Evolutionary conservation across 2,329 filamentous ascomycete genomes (phyloP), one percentile per base, ranked within the genome.

Genomic region (Aureobasidium lini): DNA sequence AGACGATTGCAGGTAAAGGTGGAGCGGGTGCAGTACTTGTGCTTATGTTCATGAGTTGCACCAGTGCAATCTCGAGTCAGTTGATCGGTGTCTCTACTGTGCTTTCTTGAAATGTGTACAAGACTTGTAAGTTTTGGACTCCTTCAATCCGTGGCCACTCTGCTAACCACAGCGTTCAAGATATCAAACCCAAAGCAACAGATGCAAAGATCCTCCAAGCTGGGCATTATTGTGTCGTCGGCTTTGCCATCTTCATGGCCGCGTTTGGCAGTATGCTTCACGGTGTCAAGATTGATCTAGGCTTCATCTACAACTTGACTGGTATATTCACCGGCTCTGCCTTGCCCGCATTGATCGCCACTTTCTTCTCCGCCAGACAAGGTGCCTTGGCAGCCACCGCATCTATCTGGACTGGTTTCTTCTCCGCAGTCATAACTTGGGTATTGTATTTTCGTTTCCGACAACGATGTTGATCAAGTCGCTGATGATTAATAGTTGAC

Each of bases 1-100:
- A 64, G 40, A 70, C 73, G 0, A 64, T 77, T 6, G 65, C 76
- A 1, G 71, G 73, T 1, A 69, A 64, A 37, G 69, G 69, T n/a
- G 73, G 72, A 1, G 69, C 71, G 0, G 69, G 66, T 1, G 64
- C 71, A 10, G 63, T 75, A 63, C 66, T 75, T 11, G 64, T 79
- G 4, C 69, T 77, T 15, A 69, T 78, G 0, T 79, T 79, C 68
- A 79, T 79, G 77, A 75, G 76, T 4, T 75, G 77, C 6, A 79
- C 77, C 0, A 71, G 68, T 4, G 73, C 43, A 10, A 46, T 46
- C 7, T 46, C 43, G 5, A 46, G 43, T n/a, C 18, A 28, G 43
- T n/a, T 46, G 10, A 46, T 79, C 15, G 75, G 71, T 3, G 70
- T 73, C 3, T 72, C 71, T 1, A 71, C 71, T 4, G 61, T 76